phyloP scores from a whole-genome alignment of 2,329 filamentous ascomycete species.

The Cordyceps farinosa region DNA sequence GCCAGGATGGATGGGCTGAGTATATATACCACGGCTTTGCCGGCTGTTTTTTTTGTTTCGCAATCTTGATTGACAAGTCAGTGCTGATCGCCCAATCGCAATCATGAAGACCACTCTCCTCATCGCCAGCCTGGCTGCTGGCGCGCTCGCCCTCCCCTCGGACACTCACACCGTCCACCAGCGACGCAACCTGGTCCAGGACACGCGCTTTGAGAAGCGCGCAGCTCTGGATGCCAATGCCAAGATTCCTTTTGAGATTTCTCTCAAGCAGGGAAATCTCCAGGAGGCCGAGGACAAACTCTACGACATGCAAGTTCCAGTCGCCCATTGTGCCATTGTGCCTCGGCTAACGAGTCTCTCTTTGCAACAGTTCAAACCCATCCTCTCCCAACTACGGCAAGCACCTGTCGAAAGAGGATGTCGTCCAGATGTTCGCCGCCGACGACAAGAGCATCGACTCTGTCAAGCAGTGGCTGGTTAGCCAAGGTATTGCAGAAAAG shows the following conservation, averaged over 20 bases:
- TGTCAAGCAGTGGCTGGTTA: conserved; percentile 52
- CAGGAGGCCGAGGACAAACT: conserved; percentile 43
- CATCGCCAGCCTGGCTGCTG: conserved; percentile 22
- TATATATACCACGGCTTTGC: conserved; percentile 4
- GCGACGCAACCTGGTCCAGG: conserved; percentile 22
- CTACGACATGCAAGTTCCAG: conserved; percentile 32
- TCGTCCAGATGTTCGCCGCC: conserved; percentile 42
- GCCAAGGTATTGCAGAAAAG: conserved; percentile 45
- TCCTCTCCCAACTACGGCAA: conserved; percentile 43
- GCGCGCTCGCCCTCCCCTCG: conserved; percentile 20
- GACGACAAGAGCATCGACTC: conserved; percentile 43
- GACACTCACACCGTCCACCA: conserved; percentile 32
- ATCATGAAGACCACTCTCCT: conserved; percentile 24
- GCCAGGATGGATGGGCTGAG: not conserved
- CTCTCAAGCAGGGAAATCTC: conserved; percentile 44
- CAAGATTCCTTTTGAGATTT: conserved; percentile 39
- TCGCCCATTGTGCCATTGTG: too few relatives aligned
- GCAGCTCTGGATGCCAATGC: conserved; percentile 20
- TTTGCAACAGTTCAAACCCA: conserved; percentile 34
- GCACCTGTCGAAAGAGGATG: conserved; percentile 43
- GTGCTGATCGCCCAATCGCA: not conserved
- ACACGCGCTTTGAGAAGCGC: conserved; percentile 27
- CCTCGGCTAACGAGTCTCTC: not conserved
- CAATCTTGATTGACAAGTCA: not conserved
- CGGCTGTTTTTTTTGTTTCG: not conserved